Base-by-base conservation (phyloP, 345 rosid species). In the Conringia planisiliqua region DNA sequence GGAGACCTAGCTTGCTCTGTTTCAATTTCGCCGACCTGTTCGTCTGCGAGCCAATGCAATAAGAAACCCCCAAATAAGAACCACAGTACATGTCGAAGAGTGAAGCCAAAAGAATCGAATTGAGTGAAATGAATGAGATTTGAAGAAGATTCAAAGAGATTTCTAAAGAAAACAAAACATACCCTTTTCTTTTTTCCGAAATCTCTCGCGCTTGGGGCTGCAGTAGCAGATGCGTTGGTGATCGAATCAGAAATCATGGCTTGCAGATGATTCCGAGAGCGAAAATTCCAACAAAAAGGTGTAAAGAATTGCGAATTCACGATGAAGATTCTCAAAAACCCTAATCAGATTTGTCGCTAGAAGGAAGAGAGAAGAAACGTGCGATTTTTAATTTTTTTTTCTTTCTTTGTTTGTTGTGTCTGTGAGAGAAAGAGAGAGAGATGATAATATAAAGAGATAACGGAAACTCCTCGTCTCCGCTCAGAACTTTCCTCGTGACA, bases 21-120 rank as follows among this genome's bases (percentile, higher is more conserved):
- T 89, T 93, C 87, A 93, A 74, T 82, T 88, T 90, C n/a, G 96
- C 97, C 5, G 96, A 82, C 89, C 96, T 84, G 81, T 93, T 86
- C 33, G 81, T 85, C 97, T 91, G 77, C 66, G 82, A 75, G 40
- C 73, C 72, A 66, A 62, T 62, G 51, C 75, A 62, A 72, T 26
- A 6, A 63, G 35, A 69, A 61, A 10, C 9, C 30, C 32, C 20
- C 16, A 7, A 14, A 7, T 5, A 30, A 48, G 50, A 46, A n/a
- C 38, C 56, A 70, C 52, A 64, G 8, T 22, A 51, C 26, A 36
- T 22, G 39, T 58, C 27, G 78, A 58, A 66, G 3, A 68, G 51
- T 6, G 61, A 39, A 12, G 30, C 17, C 36, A 26, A 57, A 42
- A 61, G 0, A 24, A 61, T 12, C 20, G 13, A 8, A 43, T 62